These are phyloP conservation scores for Santalum album DNA, from an alignment of 164 flowering plant species.

Conservation along the genomic window DNA sequence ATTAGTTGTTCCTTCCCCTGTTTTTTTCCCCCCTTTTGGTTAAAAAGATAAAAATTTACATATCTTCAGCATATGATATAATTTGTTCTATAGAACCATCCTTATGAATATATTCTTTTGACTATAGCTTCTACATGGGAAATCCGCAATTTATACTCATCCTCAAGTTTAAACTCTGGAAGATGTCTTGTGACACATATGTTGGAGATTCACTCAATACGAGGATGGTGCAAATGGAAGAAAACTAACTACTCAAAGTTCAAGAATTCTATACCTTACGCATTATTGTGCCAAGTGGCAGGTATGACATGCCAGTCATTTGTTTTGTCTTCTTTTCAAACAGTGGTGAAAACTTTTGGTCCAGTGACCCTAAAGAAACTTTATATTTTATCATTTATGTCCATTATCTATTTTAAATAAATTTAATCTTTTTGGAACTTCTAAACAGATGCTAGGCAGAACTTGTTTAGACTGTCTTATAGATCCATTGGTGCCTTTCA, in stretches of 20 bases:
- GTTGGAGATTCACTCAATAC: slow-evolving; percentile 60
- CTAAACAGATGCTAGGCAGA: too few species aligned
- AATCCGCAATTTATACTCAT: slow-evolving; percentile 46
- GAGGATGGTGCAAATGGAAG: slow-evolving; percentile 73
- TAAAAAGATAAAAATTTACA: not conserved
- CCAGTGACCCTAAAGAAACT: too few species aligned
- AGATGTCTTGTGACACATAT: slow-evolving; percentile 75
- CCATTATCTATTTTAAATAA: too few species aligned
- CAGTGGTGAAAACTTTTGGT: too few species aligned
- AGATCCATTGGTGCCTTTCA: too few species aligned
- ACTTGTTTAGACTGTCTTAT: too few species aligned
- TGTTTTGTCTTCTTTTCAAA: not conserved
- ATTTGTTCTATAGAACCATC: not conserved
- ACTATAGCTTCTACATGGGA: slow-evolving; percentile 92
- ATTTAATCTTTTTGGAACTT: too few species aligned
- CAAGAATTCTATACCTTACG: slow-evolving; percentile 69
- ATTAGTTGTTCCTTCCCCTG: too few species aligned
- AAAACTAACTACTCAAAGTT: slow-evolving; percentile 46
- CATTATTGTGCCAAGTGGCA: slow-evolving; percentile 81
- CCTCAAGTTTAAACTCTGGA: slow-evolving; percentile 31
- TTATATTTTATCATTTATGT: too few species aligned
- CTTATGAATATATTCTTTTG: not conserved
- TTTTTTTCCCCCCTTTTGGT: not conserved
- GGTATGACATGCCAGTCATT: slow-evolving; percentile 30
- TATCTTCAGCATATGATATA: not conserved